Conservation (phyloP, 2,329 filamentous ascomycete species). For the Lomentospora prolificans region DNA sequence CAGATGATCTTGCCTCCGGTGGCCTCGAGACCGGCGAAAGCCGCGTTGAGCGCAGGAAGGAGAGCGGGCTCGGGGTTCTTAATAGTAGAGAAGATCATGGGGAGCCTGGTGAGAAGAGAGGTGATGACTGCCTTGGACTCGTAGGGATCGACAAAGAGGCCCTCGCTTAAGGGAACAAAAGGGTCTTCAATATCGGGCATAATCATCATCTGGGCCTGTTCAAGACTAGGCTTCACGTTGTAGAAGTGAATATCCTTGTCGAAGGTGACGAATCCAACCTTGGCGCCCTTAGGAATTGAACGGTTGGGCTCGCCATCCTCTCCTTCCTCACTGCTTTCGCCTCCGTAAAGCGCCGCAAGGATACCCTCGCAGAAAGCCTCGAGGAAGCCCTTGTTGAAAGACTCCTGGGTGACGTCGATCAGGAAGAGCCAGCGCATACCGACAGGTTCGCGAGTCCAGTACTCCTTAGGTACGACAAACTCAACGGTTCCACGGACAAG, state of each 20-base stretch:
- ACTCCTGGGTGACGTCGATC: conserved; percentile 87
- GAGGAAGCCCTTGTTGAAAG: conserved; percentile 81
- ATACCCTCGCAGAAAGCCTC: conserved; percentile 88
- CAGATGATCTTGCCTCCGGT: conserved; percentile 92
- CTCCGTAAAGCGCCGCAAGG: conserved; percentile 71
- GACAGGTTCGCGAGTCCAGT: conserved; percentile 91
- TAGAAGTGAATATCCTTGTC: conserved; percentile 98
- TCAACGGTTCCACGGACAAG: conserved; percentile 88
- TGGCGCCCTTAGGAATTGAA: conserved; percentile 65
- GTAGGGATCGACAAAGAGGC: conserved; percentile 88
- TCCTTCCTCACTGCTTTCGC: conserved; percentile 38
- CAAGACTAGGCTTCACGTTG: conserved; percentile 75
- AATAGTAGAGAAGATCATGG: conserved; percentile 74
- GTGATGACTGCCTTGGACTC: conserved; percentile 68
- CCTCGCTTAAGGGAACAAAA: conserved; percentile 84
- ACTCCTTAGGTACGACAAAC: conserved; percentile 94
- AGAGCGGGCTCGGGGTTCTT: conserved; percentile 89
- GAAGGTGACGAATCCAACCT: conserved; percentile 90
- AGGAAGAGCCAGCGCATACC: conserved; percentile 82
- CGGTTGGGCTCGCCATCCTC: conserved; percentile 43
- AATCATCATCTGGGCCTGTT: conserved; percentile 94
- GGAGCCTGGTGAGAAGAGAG: conserved; percentile 74
- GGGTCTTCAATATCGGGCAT: conserved; percentile 97
- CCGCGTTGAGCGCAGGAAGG: conserved; percentile 74
- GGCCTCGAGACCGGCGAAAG: conserved; percentile 68